Evolutionary conservation across 108 stramenopile species (phyloP), one percentile per base, ranked within the genome.

Genomic region (Cyclostephanos tholiformis): DNA sequence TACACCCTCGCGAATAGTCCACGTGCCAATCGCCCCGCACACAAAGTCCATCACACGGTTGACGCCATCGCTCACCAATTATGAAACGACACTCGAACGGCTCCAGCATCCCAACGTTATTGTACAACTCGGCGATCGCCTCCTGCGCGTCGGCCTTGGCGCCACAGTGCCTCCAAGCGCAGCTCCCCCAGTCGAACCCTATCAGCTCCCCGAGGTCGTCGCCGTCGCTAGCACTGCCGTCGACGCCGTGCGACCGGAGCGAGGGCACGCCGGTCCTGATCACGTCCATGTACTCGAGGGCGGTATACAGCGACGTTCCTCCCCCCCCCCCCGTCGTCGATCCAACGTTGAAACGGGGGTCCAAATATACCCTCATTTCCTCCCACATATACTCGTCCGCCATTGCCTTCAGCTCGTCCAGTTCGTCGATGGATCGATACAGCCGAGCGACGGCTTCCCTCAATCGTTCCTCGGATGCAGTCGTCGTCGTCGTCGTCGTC

Each of bases 81-180:
- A 74, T 66, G 65, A 92, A 95, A 0, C 82, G 59, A 57, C 89
- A 88, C 76, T 95, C 94, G 65, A 83, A 89, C 27, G 94, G 94
- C 73, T 95, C 94, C n/a, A 92, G 63, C 69, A 95, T 77, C 5
- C 94, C 94, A 43, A 91, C 65, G 53, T 71, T 67, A 63, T 80
- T 75, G 55, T 90, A 82, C 39, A 95, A 69, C 69, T 92, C 94
- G 26, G 90, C 90, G 22, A 93, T 43, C 6, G 94, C 86, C 69
- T 95, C 94, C 79, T 91, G 89, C 20, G 86, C 89, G 84, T 95
- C 94, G 30, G 91, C 91, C 38, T 87, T 81, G 8, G 91, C 90
- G 17, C 91, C 91, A 66, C 94, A 95, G 59, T 91, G 91, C 57
- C 89, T 71, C 94, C 94, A 95, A 7, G 90, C 91, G 73, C 94